Percentiles rank a stretch among this genome's conserved stretches.
These are phyloP conservation scores for Hyaloscypha variabilis DNA, from an alignment of 495 filamentous ascomycete genomes.

Conservation along the genomic window DNA sequence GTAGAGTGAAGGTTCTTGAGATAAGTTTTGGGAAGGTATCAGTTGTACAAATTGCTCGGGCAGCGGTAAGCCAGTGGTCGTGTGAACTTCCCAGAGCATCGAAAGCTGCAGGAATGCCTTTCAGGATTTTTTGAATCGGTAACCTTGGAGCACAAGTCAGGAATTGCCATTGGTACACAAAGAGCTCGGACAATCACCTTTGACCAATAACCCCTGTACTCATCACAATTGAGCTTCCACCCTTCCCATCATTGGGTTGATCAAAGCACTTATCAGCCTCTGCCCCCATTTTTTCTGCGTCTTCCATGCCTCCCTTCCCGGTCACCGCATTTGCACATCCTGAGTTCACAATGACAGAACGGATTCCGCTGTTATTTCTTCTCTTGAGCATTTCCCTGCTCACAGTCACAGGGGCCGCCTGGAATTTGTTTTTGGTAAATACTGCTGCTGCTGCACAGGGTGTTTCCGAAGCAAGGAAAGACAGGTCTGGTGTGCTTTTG, in stretches of 20 bases:
- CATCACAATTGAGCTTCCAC: conserved; percentile 84
- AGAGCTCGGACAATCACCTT: conserved; percentile 48
- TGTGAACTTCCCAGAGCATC: conserved; percentile 70
- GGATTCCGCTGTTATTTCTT: conserved; percentile 69
- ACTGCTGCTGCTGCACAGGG: conserved; percentile 94
- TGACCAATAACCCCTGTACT: conserved; percentile 98
- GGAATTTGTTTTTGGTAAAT: conserved; percentile 98
- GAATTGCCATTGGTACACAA: not conserved
- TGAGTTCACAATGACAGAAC: conserved; percentile 88
- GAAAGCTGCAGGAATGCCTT: conserved; percentile 77
- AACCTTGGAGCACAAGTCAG: conserved; percentile 49
- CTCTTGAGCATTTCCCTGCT: conserved; percentile 69
- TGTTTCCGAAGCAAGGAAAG: conserved; percentile 81
- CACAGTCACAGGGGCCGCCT: conserved; percentile 90
- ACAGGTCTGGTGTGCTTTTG: conserved; percentile 85
- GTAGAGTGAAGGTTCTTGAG: conserved; percentile 81
- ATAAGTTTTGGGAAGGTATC: conserved; percentile 98
- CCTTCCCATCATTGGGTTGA: conserved; percentile 53
- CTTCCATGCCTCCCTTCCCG: conserved; percentile 85
- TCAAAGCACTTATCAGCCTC: conserved; percentile 70
- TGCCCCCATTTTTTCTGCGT: conserved; percentile 81
- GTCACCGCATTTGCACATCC: conserved; percentile 98
- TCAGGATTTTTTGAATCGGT: conserved; percentile 87
- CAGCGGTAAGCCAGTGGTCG: conserved; percentile 82
- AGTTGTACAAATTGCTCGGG: conserved; percentile 95